Evolutionary conservation across 31 red algal species (phyloP).

Genomic region (Endocladia muricata): DNA sequence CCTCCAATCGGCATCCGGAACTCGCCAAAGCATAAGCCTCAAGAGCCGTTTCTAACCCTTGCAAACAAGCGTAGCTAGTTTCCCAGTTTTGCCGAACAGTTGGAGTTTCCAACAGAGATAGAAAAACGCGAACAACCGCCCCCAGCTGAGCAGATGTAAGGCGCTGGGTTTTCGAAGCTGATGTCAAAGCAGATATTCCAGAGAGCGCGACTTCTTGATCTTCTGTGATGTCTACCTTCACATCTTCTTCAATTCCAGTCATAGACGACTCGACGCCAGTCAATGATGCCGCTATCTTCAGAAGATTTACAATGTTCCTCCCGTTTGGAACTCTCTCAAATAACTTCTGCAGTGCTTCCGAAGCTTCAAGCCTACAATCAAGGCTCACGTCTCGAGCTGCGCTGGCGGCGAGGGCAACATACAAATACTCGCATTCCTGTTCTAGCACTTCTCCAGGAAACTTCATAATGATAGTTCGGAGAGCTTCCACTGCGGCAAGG

Average conservation of each 20-base stretch:
- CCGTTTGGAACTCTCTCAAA: constrained; percentile 45
- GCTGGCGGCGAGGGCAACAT: constrained; percentile 48
- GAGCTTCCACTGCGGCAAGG: constrained; percentile 48
- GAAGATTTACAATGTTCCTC: constrained; percentile 32
- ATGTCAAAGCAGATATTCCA: constrained; percentile 20
- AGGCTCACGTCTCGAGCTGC: constrained; percentile 55
- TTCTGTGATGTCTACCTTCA: neutral
- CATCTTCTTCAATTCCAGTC: neutral
- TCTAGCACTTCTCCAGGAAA: constrained; percentile 36
- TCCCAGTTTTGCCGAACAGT: constrained; percentile 17
- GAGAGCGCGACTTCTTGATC: constrained; percentile 34
- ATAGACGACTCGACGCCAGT: constrained; percentile 24
- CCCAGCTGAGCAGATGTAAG: constrained; percentile 23
- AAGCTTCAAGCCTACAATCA: constrained; percentile 46
- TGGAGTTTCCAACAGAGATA: neutral
- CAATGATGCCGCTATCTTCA: constrained; percentile 44
- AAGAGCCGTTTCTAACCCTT: constrained; percentile 33
- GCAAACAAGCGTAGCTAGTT: constrained; percentile 17
- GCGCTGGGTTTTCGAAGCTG: constrained; percentile 45
- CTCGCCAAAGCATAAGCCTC: constrained; percentile 1
- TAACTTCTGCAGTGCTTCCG: constrained; percentile 50
- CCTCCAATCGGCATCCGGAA: constrained; percentile 13
- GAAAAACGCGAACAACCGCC: constrained; percentile 21
- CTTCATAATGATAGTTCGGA: constrained; percentile 45
- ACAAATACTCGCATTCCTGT: constrained; percentile 70